These are phyloP conservation scores for Przewalskia tangutica DNA, from an alignment of 257 asterid genomes.

Conservation along the genomic window DNA sequence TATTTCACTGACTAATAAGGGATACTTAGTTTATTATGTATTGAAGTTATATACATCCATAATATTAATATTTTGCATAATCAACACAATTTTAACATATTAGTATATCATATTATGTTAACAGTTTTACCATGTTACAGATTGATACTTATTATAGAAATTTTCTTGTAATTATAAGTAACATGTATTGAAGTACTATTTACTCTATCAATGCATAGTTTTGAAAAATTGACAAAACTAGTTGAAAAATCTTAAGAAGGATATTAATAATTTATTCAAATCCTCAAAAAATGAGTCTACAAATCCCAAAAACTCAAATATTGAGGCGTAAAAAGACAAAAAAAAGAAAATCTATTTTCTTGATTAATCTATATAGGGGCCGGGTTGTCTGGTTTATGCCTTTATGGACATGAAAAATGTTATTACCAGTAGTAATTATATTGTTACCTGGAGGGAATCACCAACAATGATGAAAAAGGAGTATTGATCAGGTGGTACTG, in stretches of 20 bases:
- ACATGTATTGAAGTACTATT: background rate
- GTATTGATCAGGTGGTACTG: slow-evolving; percentile 10
- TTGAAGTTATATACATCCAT: background rate
- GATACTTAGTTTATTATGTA: background rate
- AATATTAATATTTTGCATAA: background rate
- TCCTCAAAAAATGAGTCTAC: no score
- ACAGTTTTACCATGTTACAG: background rate
- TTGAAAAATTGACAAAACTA: background rate
- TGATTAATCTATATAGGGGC: no score
- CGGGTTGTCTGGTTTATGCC: no score
- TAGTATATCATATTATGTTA: background rate
- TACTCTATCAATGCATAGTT: background rate
- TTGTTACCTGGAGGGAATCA: slow-evolving; percentile 13
- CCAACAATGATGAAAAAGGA: slow-evolving; percentile 17
- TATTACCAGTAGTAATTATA: background rate
- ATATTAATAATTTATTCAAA: no score
- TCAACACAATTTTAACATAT: background rate
- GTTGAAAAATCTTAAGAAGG: background rate
- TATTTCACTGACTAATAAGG: background rate
- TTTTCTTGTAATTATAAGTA: background rate
- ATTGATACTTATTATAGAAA: background rate
- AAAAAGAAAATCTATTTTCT: no score
- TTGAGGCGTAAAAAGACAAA: no score
- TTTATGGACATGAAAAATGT: background rate
- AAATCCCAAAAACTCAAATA: no score